Evolutionary conservation across 352 stramenopile species (phyloP).

Genomic region (Pilasporangium apinafurcum): DNA sequence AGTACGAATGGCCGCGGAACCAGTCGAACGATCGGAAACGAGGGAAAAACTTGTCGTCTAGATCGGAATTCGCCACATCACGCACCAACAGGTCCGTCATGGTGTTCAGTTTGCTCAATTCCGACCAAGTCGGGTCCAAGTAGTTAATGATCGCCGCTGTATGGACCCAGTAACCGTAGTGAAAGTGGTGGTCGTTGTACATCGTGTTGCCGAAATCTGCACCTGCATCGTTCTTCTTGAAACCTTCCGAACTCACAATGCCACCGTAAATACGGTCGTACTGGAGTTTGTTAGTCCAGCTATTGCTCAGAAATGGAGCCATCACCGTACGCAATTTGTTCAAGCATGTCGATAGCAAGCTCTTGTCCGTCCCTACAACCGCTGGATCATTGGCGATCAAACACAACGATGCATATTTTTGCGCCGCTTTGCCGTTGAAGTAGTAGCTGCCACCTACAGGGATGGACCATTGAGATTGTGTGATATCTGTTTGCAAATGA

Average conservation of each 20-base stretch:
- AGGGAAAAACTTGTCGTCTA: constrained; percentile 35
- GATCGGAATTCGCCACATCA: constrained; percentile 46
- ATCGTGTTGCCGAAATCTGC: constrained; percentile 67
- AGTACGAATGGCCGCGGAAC: constrained; percentile 67
- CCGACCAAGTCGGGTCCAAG: constrained; percentile 33
- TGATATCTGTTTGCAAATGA: constrained; percentile 35
- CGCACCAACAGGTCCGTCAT: constrained; percentile 33
- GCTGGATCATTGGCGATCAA: constrained; percentile 43
- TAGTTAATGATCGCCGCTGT: constrained; percentile 38
- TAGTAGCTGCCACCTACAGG: constrained; percentile 51
- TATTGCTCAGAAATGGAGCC: constrained; percentile 37
- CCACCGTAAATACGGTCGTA: constrained; percentile 54
- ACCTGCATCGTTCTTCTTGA: constrained; percentile 45
- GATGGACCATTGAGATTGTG: constrained; percentile 25
- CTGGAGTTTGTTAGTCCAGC: constrained; percentile 37
- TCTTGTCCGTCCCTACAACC: constrained; percentile 28
- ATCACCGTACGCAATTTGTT: constrained; percentile 29
- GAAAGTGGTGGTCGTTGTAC: constrained; percentile 78
- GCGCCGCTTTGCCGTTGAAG: constrained; percentile 55
- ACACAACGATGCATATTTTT: constrained; percentile 58
- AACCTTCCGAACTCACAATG: constrained; percentile 47
- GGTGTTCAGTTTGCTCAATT: constrained; percentile 27
- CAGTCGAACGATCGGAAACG: constrained; percentile 61
- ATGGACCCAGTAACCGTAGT: constrained; percentile 69
- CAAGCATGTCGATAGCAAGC: constrained; percentile 28